Base-by-base conservation (phyloP, 108 stramenopile genomes). In the Discostella stelligeroides region DNA sequence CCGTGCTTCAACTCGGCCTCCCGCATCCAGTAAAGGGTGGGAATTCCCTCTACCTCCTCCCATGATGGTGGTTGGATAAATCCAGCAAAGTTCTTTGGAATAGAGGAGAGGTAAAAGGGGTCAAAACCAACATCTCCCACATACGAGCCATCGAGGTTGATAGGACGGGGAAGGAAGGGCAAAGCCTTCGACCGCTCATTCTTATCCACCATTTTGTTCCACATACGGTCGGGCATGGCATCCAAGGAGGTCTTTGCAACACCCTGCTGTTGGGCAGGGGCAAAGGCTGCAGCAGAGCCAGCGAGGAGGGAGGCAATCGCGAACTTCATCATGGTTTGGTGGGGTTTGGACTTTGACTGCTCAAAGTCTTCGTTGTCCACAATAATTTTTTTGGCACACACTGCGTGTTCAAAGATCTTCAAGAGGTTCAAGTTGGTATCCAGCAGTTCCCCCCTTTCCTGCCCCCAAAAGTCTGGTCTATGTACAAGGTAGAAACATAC, bases 41-140 rank as follows among this genome's bases (percentile, higher is more conserved):
- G 73, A 53, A 94, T 73, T 34, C 90, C 86, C 48, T 84, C 68
- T 15, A 82, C 86, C 50, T 90, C 87, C 77, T 92, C 94, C 94
- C 94, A 95, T 17, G 76, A 80, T 54, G 94, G 94, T 40, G 94
- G 94, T 73, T 95, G 94, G 73, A 95, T 86, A 86, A 95, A 92
- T 55, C 94, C 94, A 66, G 94, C 86, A 64, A 92, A 95, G 76
- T 95, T 87, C 91, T 95, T 95, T 37, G 86, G 86, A 66, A 95
- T 95, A 45, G 87, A 89, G 28, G 87, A 89, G 27, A 95, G 85
- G 81, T 95, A 95, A 70, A 98, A 83, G 15, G 97, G 97, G 73
- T 98, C 97, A 63, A 98, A 98, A 29, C 97, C 97, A 57, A 86
- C 91, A 75, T 96, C 97, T 40, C 94, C 96, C 58, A 84, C 84